Conservation (phyloP, 1,284 basidiomycete species). For the Sanghuangporus baumii region DNA sequence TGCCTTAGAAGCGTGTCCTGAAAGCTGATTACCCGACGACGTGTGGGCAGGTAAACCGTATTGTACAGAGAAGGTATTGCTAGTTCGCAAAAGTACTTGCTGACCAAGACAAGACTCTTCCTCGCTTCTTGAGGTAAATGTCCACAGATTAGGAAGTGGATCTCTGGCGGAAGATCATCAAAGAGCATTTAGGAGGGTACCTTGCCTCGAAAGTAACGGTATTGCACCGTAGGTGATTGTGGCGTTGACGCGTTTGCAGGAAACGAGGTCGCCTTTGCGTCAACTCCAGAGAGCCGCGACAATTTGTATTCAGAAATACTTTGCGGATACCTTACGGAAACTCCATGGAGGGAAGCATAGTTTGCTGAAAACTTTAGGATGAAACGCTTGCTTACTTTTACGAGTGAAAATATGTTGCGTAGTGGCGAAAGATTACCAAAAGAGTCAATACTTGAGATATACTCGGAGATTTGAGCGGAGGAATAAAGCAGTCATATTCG, state of each 20-base stretch:
- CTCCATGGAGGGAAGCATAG: conserved; percentile 7
- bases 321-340: background rate
- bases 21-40: conserved; percentile 14
- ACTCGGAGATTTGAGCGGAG: too few relatives aligned
- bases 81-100: conserved; percentile 15
- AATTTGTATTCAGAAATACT: conserved; percentile 6
- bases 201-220: background rate
- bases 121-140: background rate
- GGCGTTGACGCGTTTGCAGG: background rate
- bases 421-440: too few relatives aligned
- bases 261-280: background rate
- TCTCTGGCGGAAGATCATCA: conserved; percentile 11
- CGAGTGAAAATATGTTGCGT: too few relatives aligned
- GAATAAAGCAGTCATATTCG: too few relatives aligned
- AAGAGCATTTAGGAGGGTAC: conserved; percentile 2
- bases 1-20: conserved; percentile 5
- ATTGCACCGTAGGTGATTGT: background rate
- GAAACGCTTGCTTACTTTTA: background rate
- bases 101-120: conserved; percentile 8
- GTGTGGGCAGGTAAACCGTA: conserved; percentile 14
- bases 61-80: conserved; percentile 10
- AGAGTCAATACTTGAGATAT: too few relatives aligned
- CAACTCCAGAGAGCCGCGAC: background rate
- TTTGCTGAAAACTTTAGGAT: background rate
- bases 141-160: conserved; percentile 11